phyloP scores from a whole-genome alignment of 148 eudicot species.

The Spergularia marina region DNA sequence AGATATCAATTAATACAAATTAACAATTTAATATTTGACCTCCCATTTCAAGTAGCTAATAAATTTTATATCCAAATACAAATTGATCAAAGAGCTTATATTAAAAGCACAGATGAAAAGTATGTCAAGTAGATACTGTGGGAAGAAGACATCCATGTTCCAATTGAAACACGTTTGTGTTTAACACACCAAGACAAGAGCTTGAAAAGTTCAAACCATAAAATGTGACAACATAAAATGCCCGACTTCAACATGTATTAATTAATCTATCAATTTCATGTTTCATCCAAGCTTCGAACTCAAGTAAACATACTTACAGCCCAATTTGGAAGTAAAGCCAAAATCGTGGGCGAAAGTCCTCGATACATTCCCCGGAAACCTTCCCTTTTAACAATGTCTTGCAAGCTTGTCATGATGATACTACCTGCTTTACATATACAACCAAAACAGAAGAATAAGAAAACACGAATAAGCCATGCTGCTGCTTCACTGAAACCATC shows the following conservation, averaged over 20 bases:
- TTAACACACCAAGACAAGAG: too few species aligned
- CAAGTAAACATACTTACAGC: slow-evolving; percentile 56
- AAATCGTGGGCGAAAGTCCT: slow-evolving; percentile 88
- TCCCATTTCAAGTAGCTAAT: too few species aligned
- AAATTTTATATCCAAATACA: too few species aligned
- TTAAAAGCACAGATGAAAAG: too few species aligned
- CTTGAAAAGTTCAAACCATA: too few species aligned
- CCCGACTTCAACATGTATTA: too few species aligned
- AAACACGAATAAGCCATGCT: background rate
- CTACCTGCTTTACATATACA: slow-evolving; percentile 50
- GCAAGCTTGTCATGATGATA: slow-evolving; percentile 67
- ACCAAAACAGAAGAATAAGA: slow-evolving; percentile 4
- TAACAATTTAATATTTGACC: background rate
- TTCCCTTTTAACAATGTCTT: slow-evolving; percentile 64
- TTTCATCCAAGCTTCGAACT: slow-evolving; percentile 1
- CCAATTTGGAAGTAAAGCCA: slow-evolving; percentile 95
- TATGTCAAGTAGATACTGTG: too few species aligned
- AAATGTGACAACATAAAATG: too few species aligned
- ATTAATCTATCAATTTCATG: background rate
- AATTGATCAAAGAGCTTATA: too few species aligned
- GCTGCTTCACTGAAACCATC: background rate
- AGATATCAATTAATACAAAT: background rate
- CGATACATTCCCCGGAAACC: slow-evolving; percentile 83
- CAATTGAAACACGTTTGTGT: too few species aligned
- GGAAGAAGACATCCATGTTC: too few species aligned